phyloP scores from a whole-genome alignment of 208 protist species.

The Naegleria gruberi region DNA sequence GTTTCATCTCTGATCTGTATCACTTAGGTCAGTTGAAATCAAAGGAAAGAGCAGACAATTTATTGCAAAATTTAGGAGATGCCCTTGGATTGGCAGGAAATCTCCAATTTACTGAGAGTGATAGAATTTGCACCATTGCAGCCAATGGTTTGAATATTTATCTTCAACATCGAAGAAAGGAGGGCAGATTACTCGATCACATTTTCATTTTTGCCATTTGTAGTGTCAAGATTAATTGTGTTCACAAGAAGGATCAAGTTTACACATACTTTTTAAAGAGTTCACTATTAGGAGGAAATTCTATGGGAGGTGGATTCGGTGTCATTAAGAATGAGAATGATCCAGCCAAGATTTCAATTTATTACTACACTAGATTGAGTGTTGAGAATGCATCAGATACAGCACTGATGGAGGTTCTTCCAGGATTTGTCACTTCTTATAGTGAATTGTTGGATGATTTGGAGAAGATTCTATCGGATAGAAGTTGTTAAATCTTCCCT shows the following conservation, averaged over 20 bases:
- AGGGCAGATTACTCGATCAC: neutral
- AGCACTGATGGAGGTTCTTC: neutral
- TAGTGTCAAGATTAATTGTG: neutral
- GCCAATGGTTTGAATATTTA: neutral
- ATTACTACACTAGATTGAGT: neutral
- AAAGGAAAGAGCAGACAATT: neutral
- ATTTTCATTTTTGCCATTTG: neutral
- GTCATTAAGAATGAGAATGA: neutral
- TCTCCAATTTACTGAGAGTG: neutral
- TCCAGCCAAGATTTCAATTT: neutral
- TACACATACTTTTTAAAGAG: neutral
- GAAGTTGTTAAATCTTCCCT: neutral
- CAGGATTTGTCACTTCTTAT: neutral
- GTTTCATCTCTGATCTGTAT: neutral
- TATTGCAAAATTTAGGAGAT: neutral
- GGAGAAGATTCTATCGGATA: neutral
- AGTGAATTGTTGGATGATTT: neutral
- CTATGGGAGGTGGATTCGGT: neutral
- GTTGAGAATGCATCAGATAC: neutral
- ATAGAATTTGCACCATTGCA: neutral
- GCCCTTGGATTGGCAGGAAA: neutral
- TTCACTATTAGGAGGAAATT: neutral
- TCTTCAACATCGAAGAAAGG: neutral
- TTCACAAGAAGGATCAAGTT: neutral
- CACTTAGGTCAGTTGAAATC: neutral